Percentiles rank a stretch among this genome's conserved stretches.
phyloP scores from a whole-genome alignment of 2,329 filamentous ascomycete genomes.

The Cercospora citrullina region DNA sequence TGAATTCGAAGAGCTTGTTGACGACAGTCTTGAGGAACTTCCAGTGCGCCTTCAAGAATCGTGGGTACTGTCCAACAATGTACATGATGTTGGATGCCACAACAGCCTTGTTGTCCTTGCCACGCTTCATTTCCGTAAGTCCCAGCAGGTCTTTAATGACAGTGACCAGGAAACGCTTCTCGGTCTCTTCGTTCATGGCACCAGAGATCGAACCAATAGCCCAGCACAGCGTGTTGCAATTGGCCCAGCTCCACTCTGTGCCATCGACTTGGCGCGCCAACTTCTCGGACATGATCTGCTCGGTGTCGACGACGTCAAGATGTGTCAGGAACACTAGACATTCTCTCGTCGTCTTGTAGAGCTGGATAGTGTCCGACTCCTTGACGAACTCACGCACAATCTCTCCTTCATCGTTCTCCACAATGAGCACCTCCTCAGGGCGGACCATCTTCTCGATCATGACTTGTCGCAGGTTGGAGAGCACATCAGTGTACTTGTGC shows the following conservation, averaged over 20 bases:
- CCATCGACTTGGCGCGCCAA: slow-evolving; percentile 92
- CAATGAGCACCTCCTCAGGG: slow-evolving; percentile 94
- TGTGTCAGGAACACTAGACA: slow-evolving; percentile 97
- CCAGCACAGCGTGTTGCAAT: slow-evolving; percentile 99
- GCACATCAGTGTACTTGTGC: slow-evolving; percentile 93
- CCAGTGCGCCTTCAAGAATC: slow-evolving; percentile 98
- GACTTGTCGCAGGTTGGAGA: slow-evolving; percentile 90
- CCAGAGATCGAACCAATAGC: slow-evolving; percentile 97
- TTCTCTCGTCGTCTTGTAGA: slow-evolving; percentile 98
- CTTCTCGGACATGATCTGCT: slow-evolving; percentile 99
- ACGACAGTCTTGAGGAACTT: slow-evolving; percentile 99
- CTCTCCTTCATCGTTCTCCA: slow-evolving; percentile 99
- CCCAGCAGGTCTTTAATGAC: slow-evolving; percentile 98
- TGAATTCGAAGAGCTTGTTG: slow-evolving; percentile 99
- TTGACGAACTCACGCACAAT: slow-evolving; percentile 99
- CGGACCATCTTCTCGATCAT: slow-evolving; percentile 99
- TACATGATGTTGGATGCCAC: slow-evolving; percentile 99
- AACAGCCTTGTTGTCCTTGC: slow-evolving; percentile 99
- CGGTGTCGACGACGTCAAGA: slow-evolving; percentile 93
- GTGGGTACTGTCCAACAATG: slow-evolving; percentile 97
- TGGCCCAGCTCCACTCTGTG: slow-evolving; percentile 97
- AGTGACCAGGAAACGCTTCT: slow-evolving; percentile 96
- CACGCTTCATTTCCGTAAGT: slow-evolving; percentile 97
- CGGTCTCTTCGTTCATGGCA: slow-evolving; percentile 99
- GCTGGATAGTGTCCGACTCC: slow-evolving; percentile 96